Evolutionary conservation across 1,284 basidiomycete genomes (phyloP).

Genomic region (Pseudozyma thailandica): DNA sequence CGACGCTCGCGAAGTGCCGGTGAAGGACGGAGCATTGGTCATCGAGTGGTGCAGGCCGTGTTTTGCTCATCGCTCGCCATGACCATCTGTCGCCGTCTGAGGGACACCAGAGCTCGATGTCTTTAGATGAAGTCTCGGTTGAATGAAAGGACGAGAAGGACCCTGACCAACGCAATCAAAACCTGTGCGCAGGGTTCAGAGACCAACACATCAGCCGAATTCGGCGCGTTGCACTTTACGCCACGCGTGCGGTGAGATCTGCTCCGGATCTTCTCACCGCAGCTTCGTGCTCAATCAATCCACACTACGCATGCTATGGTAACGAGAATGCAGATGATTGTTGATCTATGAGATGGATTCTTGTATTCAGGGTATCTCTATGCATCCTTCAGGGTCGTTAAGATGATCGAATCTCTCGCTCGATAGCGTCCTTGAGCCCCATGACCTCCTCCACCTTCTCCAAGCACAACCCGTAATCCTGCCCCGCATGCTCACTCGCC

Average conservation of each 20-base stretch:
- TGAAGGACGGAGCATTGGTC: constrained; percentile 18
- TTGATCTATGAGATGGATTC: not conserved
- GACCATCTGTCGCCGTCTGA: not conserved
- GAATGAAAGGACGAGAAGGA: constrained; percentile 3
- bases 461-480: constrained; percentile 74
- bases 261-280: no score
- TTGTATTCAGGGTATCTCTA: constrained; percentile 16
- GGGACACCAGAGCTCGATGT: not conserved
- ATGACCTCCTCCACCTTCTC: constrained; percentile 75
- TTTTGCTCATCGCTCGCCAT: constrained; percentile 10
- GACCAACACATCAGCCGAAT: constrained; percentile 7
- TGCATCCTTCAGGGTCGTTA: no score
- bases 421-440: constrained; percentile 73
- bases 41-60: not conserved
- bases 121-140: not conserved
- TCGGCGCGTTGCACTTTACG: constrained; percentile 16
- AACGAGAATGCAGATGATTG: not conserved
- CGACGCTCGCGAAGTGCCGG: constrained; percentile 23
- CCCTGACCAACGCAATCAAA: constrained; percentile 2
- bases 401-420: not conserved
- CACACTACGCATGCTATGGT: no score
- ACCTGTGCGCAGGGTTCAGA: constrained; percentile 2
- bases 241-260: no score
- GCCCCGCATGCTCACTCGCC: constrained; percentile 61
- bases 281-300: no score